These are phyloP conservation scores for Exobasidium cylindrosporum DNA, from an alignment of 1,284 basidiomycete species.

Conservation along the genomic window DNA sequence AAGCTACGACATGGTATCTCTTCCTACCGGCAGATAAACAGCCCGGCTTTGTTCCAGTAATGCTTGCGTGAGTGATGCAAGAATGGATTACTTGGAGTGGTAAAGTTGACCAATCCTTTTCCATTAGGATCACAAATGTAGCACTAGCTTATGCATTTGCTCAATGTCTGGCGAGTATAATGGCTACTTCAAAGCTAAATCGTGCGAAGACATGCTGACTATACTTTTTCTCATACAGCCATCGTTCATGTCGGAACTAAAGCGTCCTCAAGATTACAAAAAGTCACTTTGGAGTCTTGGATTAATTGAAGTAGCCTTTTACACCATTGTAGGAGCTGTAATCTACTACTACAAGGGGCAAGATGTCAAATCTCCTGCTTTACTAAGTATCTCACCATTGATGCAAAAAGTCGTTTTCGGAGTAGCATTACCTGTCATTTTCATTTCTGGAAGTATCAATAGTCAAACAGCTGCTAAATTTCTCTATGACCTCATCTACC, in stretches of 20 bases:
- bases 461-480: slow-evolving; percentile 38
- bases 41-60: neutral
- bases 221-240: too few relatives aligned
- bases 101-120: slow-evolving; percentile 12
- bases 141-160: slow-evolving; percentile 50
- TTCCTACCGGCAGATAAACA: slow-evolving; percentile 26
- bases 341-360: slow-evolving; percentile 42
- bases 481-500: slow-evolving; percentile 35
- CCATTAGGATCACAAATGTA: slow-evolving; percentile 45
- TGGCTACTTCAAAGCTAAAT: too few relatives aligned
- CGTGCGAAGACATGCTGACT: too few relatives aligned
- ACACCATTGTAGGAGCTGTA: slow-evolving; percentile 42
- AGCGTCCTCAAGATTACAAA: slow-evolving; percentile 39
- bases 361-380: slow-evolving; percentile 34
- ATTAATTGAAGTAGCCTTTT: slow-evolving; percentile 42
- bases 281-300: slow-evolving; percentile 43
- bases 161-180: slow-evolving; percentile 29
- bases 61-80: too few relatives aligned
- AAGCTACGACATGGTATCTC: slow-evolving; percentile 30
- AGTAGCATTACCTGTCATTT: slow-evolving; percentile 41
- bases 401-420: slow-evolving; percentile 45
- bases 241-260: slow-evolving; percentile 43
- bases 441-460: slow-evolving; percentile 49
- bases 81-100: too few relatives aligned
- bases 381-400: slow-evolving; percentile 33